phyloP scores from a whole-genome alignment of 2,329 filamentous ascomycete species.

The Falciphora oryzae region DNA sequence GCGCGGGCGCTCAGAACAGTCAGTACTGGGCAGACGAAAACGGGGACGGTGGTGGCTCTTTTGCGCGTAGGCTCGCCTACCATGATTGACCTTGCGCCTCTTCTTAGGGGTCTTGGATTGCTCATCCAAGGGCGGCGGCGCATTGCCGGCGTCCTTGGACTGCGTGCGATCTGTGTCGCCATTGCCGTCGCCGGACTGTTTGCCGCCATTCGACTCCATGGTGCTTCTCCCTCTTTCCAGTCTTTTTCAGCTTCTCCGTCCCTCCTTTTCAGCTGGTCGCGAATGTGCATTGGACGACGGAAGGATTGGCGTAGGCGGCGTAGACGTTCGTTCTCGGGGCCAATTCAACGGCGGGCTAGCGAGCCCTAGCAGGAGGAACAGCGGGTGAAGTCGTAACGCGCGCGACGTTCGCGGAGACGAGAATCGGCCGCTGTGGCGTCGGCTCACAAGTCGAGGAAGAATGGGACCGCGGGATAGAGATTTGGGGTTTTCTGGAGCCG shows the following conservation, averaged over 20 bases:
- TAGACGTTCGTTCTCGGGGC: not conserved
- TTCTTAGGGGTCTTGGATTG: slow-evolving; percentile 64
- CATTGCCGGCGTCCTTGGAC: slow-evolving; percentile 10
- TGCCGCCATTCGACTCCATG: not conserved
- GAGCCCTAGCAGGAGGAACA: not conserved
- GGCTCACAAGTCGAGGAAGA: not conserved
- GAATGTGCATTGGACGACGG: not conserved
- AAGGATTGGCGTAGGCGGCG: not conserved
- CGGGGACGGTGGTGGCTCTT: slow-evolving; percentile 14
- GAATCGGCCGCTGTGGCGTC: not conserved
- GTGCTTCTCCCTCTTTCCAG: not conserved
- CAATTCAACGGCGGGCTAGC: not conserved
- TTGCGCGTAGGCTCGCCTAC: slow-evolving; percentile 42
- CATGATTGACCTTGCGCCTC: slow-evolving; percentile 84
- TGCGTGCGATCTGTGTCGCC: not conserved
- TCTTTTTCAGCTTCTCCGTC: slow-evolving; percentile 1
- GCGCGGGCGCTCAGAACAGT: slow-evolving; percentile 15
- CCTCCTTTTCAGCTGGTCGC: not conserved
- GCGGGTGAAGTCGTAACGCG: too few relatives aligned
- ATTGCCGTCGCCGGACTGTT: not conserved
- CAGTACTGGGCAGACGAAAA: slow-evolving; percentile 19
- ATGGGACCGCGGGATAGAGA: not conserved
- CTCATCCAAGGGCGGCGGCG: slow-evolving; percentile 25
- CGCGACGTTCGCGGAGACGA: not conserved
- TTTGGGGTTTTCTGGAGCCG: not conserved